Evolutionary conservation across 768 basidiomycete species (phyloP).

Genomic region (Mycena kentingensis): DNA sequence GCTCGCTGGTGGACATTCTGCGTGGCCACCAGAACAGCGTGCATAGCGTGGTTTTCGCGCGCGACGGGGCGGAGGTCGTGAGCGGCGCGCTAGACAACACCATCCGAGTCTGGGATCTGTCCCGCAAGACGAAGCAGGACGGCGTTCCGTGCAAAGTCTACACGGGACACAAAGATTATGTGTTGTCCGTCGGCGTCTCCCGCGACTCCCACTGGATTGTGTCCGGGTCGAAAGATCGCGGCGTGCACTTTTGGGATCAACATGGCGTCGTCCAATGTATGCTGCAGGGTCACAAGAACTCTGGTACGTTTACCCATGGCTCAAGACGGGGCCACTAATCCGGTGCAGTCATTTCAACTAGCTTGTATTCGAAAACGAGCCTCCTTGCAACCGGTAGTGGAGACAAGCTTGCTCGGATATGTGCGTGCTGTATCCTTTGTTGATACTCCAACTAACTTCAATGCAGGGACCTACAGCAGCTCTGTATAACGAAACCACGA

Average conservation of each 20-base stretch:
- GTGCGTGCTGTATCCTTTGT: conserved; percentile 1
- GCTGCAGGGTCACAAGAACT: conserved; percentile 49
- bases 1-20: conserved; percentile 54
- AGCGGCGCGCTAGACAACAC: conserved; percentile 71
- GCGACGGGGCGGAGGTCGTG: conserved; percentile 75
- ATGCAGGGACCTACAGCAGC: background rate
- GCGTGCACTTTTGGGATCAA: conserved; percentile 72
- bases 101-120: conserved; percentile 63
- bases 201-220: conserved; percentile 77
- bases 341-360: conserved; percentile 17
- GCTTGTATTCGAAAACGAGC: conserved; percentile 11
- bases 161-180: conserved; percentile 16
- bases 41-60: conserved; percentile 71
- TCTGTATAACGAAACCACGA: too few relatives aligned
- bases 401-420: conserved; percentile 19
- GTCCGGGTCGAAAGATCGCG: conserved; percentile 71
- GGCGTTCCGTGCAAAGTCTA: conserved; percentile 33
- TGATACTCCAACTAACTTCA: background rate
- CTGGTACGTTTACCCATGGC: conserved; percentile 23
- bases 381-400: conserved; percentile 20
- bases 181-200: conserved; percentile 43
- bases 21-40: conserved; percentile 64
- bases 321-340: background rate
- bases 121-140: too few relatives aligned
- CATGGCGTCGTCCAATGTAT: conserved; percentile 64